Evolutionary conservation across 257 asterid genomes (phyloP), one percentile per base, ranked within the genome.

Genomic region (Linaria vulgaris): DNA sequence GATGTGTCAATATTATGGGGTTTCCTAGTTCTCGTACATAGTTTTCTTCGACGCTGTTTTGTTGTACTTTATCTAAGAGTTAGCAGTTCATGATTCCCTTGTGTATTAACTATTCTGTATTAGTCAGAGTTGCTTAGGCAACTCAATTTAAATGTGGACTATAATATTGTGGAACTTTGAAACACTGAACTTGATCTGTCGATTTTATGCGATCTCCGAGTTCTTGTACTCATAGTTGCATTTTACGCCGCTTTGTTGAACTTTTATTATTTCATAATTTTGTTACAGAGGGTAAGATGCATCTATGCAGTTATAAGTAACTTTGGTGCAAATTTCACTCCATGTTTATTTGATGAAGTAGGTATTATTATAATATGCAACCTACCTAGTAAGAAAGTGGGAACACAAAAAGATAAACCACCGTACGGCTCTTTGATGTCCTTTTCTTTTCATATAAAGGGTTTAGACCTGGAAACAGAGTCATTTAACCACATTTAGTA

Each of bases 291-390:
- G 20, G 39, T 48, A 34, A 20, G 43, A 20, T 60, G 62, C 12
- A 23, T 41, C 44, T 65, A 53, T 24, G 54, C 24, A 37, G 59
- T 23, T 15, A n/a, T n/a, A 17, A 38, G 61, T 22, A 51, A 54
- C 16, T 51, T 9, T 20, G 27, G 60, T 50, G 46, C 50, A 12
- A 23, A 39, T 59, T 25, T 22, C 16, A 41, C 20, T 15, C 48
- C 45, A 22, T 31, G 4, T 24, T 59, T 1, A 45, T 27, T 30
- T n/a, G n/a, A 6, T 12, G 6, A 20, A 5, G 31, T 21, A 9
- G 6, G 16, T 61, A n/a, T 12, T 12, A 61, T 11, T 16, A 24
- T n/a, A 16, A 17, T 61, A 17, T 63, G 12, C n/a, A 37, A 19
- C 6, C 24, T 5, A 5, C 31, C 24, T 7, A 21, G 39, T 25